Evolutionary conservation across 257 asterid species (phyloP).

Genomic region (Solanum rostratum): DNA sequence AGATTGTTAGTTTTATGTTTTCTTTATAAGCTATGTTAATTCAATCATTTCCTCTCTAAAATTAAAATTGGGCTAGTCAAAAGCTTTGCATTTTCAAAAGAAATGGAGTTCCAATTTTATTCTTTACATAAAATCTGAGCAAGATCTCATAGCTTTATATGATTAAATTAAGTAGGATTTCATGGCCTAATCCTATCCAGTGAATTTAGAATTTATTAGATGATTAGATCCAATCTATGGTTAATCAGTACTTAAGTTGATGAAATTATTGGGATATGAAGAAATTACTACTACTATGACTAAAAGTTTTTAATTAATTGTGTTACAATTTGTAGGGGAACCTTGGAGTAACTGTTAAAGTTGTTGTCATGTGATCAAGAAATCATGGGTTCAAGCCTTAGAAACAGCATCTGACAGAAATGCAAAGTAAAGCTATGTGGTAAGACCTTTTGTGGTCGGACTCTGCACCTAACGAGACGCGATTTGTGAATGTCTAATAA

Average conservation of each 20-base stretch:
- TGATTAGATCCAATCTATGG: neutral
- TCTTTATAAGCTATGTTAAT: neutral
- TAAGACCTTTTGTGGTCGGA: too few species aligned
- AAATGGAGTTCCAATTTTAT: neutral
- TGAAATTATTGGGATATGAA: slow-evolving; percentile 27
- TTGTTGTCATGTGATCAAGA: too few species aligned
- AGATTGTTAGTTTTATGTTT: neutral
- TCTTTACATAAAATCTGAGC: neutral
- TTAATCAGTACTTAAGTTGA: neutral
- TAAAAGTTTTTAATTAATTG: neutral
- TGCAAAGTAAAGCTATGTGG: too few species aligned
- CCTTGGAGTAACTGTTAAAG: too few species aligned
- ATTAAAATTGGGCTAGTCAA: neutral
- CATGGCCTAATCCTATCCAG: neutral
- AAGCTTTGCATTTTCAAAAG: neutral
- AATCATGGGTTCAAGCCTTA: too few species aligned
- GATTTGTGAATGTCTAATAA: neutral
- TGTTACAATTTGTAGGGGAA: neutral
- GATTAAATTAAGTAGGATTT: neutral
- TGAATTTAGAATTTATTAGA: neutral
- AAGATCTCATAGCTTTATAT: neutral
- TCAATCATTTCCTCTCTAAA: neutral
- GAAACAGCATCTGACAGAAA: too few species aligned
- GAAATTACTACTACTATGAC: neutral
- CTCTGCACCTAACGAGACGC: too few species aligned